phyloP scores from a whole-genome alignment of 768 basidiomycete species.

The Hericium alpestre region DNA sequence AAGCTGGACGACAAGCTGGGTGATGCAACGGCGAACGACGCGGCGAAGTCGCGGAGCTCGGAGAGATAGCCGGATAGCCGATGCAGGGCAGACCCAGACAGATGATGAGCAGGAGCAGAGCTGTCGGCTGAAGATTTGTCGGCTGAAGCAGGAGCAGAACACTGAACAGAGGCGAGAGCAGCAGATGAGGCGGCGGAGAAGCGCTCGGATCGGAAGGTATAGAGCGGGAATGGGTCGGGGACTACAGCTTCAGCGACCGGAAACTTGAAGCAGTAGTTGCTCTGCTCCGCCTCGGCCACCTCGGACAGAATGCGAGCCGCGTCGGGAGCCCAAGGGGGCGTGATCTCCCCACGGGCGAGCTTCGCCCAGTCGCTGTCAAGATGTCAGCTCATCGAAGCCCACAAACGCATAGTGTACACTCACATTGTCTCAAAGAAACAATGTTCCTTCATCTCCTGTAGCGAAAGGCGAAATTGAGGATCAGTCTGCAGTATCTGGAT shows the following conservation, averaged over 20 bases:
- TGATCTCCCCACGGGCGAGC: neutral
- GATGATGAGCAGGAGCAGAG: neutral
- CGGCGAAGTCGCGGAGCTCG: neutral
- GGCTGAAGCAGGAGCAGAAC: neutral
- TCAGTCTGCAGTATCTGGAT: conserved; percentile 1
- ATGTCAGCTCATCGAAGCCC: neutral
- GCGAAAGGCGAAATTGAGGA: neutral
- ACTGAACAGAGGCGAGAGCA: neutral
- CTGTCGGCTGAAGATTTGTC: neutral
- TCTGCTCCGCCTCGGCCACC: neutral
- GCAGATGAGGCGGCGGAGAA: neutral
- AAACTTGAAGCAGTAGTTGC: neutral
- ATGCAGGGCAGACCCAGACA: neutral
- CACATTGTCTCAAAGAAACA: neutral
- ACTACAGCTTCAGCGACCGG: neutral
- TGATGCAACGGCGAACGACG: neutral
- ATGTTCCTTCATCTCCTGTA: neutral
- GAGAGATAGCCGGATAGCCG: neutral
- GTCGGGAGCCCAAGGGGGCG: neutral
- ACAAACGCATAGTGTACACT: neutral
- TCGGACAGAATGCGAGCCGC: neutral
- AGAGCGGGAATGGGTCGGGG: neutral
- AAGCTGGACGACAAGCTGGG: neutral
- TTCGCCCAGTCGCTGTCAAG: neutral
- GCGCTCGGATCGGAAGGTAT: neutral